These are phyloP conservation scores for Penicillium dipodomyicola DNA, from an alignment of 495 filamentous ascomycete species.

Conservation along the genomic window DNA sequence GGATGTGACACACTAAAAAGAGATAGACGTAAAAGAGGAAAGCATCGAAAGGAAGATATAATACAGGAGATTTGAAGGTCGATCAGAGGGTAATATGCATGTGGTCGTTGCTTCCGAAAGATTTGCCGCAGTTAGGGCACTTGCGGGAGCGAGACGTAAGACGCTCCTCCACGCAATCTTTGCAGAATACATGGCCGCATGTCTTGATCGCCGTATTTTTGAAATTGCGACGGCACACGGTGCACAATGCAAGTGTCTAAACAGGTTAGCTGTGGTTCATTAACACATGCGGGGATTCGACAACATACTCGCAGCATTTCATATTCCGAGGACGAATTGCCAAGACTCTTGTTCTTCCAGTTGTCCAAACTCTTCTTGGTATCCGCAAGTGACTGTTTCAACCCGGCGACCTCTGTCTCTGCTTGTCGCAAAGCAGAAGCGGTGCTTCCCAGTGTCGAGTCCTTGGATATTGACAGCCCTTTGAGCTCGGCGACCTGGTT, in stretches of 20 bases:
- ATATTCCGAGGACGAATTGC: slow-evolving; percentile 77
- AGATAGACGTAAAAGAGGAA: slow-evolving; percentile 18
- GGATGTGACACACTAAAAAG: slow-evolving; percentile 29
- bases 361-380: slow-evolving; percentile 73
- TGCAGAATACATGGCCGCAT: slow-evolving; percentile 97
- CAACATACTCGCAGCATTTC: slow-evolving; percentile 79
- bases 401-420: slow-evolving; percentile 70
- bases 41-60: slow-evolving; percentile 31
- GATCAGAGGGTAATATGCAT: slow-evolving; percentile 62
- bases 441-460: slow-evolving; percentile 53
- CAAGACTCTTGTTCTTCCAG: slow-evolving; percentile 76
- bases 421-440: slow-evolving; percentile 62
- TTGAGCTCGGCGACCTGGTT: slow-evolving; percentile 74
- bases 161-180: slow-evolving; percentile 80
- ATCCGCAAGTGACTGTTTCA: slow-evolving; percentile 69
- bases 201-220: slow-evolving; percentile 90
- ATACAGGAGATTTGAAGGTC: slow-evolving; percentile 33
- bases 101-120: slow-evolving; percentile 85
- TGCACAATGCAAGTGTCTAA: slow-evolving; percentile 83
- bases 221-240: slow-evolving; percentile 84
- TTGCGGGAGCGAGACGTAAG: slow-evolving; percentile 86
- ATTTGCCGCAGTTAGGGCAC: slow-evolving; percentile 86
- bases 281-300: slow-evolving; percentile 17
- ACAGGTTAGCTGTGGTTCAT: slow-evolving; percentile 19
- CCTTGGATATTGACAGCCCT: slow-evolving; percentile 68